phyloP scores from a whole-genome alignment of 179 eudicot species.

The Gypsophila paniculata region DNA sequence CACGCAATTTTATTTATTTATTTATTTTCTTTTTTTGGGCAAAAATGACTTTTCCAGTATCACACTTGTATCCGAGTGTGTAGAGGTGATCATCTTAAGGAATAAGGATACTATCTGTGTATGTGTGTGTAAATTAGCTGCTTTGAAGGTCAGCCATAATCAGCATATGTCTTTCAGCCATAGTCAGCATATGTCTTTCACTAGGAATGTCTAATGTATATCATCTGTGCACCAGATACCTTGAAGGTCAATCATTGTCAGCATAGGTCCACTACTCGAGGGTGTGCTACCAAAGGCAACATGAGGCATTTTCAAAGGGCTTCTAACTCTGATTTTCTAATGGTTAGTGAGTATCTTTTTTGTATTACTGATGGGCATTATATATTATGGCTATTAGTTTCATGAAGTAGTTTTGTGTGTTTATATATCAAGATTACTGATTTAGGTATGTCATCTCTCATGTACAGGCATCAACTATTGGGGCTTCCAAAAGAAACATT shows the following conservation, averaged over 20 bases:
- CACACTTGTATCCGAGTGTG: background rate
- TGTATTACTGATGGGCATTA: constrained; percentile 12
- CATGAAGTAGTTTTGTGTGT: background rate
- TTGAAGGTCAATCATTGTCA: constrained; percentile 29
- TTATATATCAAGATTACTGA: background rate
- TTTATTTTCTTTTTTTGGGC: too few relatives aligned
- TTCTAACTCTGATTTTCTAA: constrained; percentile 31
- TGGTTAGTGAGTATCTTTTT: constrained; percentile 34
- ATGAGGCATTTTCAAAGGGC: constrained; percentile 29
- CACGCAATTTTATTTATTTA: too few relatives aligned
- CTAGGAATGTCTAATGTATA: background rate
- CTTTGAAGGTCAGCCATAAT: background rate
- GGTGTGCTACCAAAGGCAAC: constrained; percentile 33
- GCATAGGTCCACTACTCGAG: constrained; percentile 26
- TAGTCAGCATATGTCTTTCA: constrained; percentile 4
- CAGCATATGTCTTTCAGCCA: constrained; percentile 4
- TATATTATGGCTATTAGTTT: background rate
- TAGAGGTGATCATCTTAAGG: background rate
- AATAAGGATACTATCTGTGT: background rate
- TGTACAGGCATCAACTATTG: constrained; percentile 36
- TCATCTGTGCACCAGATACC: constrained; percentile 33
- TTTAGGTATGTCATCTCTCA: constrained; percentile 8
- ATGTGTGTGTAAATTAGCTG: background rate
- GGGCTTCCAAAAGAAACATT: constrained; percentile 35
- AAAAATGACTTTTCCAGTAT: too few relatives aligned